These are phyloP conservation scores for Uromyces viciae-fabae DNA, from an alignment of 1,284 basidiomycete genomes.

Conservation along the genomic window DNA sequence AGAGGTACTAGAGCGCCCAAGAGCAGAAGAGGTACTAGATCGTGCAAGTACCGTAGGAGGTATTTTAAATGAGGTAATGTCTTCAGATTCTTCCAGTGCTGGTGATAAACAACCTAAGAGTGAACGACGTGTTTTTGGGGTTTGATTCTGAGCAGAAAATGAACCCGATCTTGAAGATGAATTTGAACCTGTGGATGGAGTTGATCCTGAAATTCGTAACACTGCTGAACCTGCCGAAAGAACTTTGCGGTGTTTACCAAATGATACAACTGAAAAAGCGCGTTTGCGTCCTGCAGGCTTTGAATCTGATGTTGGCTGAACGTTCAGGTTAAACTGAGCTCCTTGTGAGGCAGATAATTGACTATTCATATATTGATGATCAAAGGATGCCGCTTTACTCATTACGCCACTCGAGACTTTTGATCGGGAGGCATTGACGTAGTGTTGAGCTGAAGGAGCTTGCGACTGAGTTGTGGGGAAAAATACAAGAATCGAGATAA, in stretches of 20 bases:
- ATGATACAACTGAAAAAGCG: conserved; percentile 13
- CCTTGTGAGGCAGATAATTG: neutral
- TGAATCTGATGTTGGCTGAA: neutral
- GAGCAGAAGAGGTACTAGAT: neutral
- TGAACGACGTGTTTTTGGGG: neutral
- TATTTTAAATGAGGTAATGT: neutral
- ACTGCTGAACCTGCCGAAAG: neutral
- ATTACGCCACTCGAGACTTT: too few relatives aligned
- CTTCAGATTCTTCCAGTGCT: neutral
- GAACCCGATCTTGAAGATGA: neutral
- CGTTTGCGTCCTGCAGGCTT: neutral
- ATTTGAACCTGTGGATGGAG: neutral
- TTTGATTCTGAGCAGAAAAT: neutral
- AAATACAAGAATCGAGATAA: too few relatives aligned
- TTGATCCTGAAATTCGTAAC: neutral
- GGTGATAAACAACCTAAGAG: neutral
- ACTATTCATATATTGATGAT: neutral
- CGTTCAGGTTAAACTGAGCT: neutral
- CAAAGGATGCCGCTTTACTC: neutral
- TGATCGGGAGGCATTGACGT: too few relatives aligned
- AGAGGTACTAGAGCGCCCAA: too few relatives aligned
- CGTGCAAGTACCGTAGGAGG: too few relatives aligned
- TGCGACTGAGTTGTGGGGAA: too few relatives aligned
- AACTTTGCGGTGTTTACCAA: neutral
- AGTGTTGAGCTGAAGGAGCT: too few relatives aligned